A percentile compares a stretch with the other conserved stretches of the same genome.
Evolutionary conservation across 352 stramenopile species (phyloP).

Genomic region (Globisporangium cystogenes): DNA sequence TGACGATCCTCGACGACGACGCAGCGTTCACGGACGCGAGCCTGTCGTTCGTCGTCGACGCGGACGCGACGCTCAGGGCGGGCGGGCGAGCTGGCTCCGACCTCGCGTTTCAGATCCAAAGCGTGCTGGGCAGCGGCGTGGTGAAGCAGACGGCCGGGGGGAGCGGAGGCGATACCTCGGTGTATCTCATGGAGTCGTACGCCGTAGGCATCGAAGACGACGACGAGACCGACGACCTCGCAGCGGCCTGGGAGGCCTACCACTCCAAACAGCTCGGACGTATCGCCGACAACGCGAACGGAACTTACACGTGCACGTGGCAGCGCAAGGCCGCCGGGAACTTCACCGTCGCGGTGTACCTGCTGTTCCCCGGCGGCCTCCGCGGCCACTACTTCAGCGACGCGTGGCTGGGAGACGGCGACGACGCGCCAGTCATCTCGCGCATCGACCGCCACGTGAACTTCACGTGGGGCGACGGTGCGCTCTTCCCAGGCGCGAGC

Average conservation of each 20-base stretch:
- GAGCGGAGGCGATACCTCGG: slow-evolving; percentile 10
- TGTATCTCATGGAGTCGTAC: slow-evolving; percentile 41
- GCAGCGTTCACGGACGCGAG: slow-evolving; percentile 25
- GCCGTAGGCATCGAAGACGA: slow-evolving; percentile 15
- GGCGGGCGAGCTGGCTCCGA: slow-evolving; percentile 34
- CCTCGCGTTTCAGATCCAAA: slow-evolving; percentile 51
- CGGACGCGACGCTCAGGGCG: slow-evolving; percentile 18
- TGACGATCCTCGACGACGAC: slow-evolving; percentile 77
- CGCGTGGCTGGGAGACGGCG: slow-evolving; percentile 38
- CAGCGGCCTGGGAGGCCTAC: slow-evolving; percentile 10
- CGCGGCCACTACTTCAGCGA: slow-evolving; percentile 63
- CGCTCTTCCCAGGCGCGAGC: slow-evolving; percentile 37
- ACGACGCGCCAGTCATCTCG: slow-evolving; percentile 16
- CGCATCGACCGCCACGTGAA: slow-evolving; percentile 66
- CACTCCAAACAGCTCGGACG: slow-evolving; percentile 15
- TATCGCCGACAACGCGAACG: slow-evolving; percentile 23
- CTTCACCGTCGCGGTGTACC: slow-evolving; percentile 48
- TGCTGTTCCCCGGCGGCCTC: slow-evolving; percentile 54
- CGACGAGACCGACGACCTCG: not conserved
- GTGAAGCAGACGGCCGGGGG: slow-evolving; percentile 11
- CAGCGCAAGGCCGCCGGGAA: slow-evolving; percentile 29
- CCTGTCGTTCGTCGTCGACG: slow-evolving; percentile 28
- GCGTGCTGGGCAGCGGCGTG: slow-evolving; percentile 33
- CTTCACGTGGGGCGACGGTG: slow-evolving; percentile 58
- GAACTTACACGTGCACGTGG: slow-evolving; percentile 46